Conservation (phyloP, 163 green algal genomes). For the Botryococcus braunii region DNA sequence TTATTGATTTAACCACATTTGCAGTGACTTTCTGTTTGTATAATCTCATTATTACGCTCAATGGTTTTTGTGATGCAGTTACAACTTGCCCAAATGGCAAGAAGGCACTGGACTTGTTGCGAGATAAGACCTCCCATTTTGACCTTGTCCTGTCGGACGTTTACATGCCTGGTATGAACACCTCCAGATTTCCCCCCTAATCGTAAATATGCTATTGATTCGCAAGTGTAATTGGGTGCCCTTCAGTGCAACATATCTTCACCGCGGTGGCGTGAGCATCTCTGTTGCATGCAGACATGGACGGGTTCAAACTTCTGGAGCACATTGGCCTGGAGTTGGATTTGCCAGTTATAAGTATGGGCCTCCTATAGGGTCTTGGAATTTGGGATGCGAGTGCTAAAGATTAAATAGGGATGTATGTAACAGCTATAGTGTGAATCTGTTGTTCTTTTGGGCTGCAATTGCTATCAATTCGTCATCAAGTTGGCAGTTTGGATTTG, state of each 20-base stretch:
- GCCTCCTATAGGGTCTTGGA: too few relatives aligned
- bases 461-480: too few relatives aligned
- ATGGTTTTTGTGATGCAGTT: constrained; percentile 5
- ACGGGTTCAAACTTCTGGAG: constrained; percentile 92
- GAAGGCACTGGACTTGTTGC: constrained; percentile 61
- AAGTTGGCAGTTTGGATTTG: too few relatives aligned
- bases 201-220: too few relatives aligned
- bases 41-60: too few relatives aligned
- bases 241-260: not conserved
- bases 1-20: too few relatives aligned
- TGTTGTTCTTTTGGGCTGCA: too few relatives aligned
- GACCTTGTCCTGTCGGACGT: constrained; percentile 94
- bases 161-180: constrained; percentile 79
- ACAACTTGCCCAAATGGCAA: constrained; percentile 51
- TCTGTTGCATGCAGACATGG: constrained; percentile 67
- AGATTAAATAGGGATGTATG: too few relatives aligned
- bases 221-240: too few relatives aligned
- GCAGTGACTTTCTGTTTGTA: too few relatives aligned
- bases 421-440: too few relatives aligned
- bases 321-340: constrained; percentile 85
- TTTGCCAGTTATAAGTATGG: constrained; percentile 92
- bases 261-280: not conserved
- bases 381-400: too few relatives aligned
- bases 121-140: constrained; percentile 60
- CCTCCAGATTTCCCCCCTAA: not conserved